A percentile compares a stretch with the other conserved stretches of the same genome.
These are phyloP conservation scores for Psilocybe cubensis DNA, from an alignment of 768 basidiomycete species.

Conservation along the genomic window DNA sequence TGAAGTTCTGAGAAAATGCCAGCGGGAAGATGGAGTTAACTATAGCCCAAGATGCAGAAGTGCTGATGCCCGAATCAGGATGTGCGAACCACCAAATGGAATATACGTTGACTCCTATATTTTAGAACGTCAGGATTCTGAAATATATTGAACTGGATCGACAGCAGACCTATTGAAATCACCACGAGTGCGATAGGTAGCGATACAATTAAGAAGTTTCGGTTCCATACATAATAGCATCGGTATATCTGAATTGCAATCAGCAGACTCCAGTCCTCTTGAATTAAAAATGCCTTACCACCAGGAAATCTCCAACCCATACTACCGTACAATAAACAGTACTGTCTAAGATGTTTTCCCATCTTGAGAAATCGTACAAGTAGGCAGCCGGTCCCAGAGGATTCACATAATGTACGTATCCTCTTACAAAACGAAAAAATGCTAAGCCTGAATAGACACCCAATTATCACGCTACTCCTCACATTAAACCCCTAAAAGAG, in stretches of 20 bases:
- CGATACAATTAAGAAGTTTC: constrained; percentile 16
- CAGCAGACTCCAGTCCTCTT: background rate
- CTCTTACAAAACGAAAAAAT: constrained; percentile 23
- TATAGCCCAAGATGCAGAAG: background rate
- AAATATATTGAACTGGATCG: background rate
- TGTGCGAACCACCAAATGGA: constrained; percentile 26
- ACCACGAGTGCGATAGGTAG: constrained; percentile 21
- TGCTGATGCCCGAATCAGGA: background rate
- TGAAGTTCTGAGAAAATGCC: constrained; percentile 23
- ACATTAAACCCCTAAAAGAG: background rate
- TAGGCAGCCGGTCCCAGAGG: constrained; percentile 15
- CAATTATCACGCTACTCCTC: background rate
- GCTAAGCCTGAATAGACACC: constrained; percentile 8
- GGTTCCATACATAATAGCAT: constrained; percentile 28
- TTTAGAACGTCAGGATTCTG: background rate
- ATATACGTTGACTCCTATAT: constrained; percentile 13
- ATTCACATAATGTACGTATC: constrained; percentile 15
- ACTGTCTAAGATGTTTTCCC: constrained; percentile 25
- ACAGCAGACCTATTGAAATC: constrained; percentile 16
- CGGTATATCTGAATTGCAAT: constrained; percentile 26
- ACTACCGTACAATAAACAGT: constrained; percentile 23
- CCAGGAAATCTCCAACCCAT: constrained; percentile 28
- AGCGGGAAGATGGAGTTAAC: constrained; percentile 23
- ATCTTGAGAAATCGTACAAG: constrained; percentile 20
- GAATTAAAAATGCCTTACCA: background rate